Evolutionary conservation across 495 filamentous ascomycete species (phyloP).

Genomic region (Daldinia vernicosa): DNA sequence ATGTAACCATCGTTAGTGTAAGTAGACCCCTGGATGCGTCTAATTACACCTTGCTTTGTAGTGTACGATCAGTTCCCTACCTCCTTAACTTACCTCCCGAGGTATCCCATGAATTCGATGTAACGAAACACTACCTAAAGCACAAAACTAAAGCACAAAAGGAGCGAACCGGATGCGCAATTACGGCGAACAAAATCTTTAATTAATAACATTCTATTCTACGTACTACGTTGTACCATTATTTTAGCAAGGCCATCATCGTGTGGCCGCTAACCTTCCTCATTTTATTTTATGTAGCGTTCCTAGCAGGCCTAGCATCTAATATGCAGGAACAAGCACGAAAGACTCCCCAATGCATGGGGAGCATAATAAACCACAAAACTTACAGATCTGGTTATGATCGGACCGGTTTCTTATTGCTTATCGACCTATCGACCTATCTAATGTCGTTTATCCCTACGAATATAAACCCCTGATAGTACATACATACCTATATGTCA

Average conservation of each 20-base stretch:
- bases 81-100: background rate
- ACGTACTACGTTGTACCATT: constrained; percentile 27
- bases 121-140: constrained; percentile 30
- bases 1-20: constrained; percentile 4
- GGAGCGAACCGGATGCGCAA: constrained; percentile 16
- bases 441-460: background rate
- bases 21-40: constrained; percentile 2
- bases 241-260: background rate
- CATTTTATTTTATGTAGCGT: constrained; percentile 20
- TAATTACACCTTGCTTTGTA: constrained; percentile 1
- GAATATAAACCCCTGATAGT: background rate
- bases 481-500: background rate
- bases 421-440: constrained; percentile 11
- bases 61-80: background rate
- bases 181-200: background rate
- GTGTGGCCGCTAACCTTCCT: constrained; percentile 28
- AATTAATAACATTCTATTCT: constrained; percentile 12
- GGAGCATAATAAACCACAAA: background rate
- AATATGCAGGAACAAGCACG: constrained; percentile 29
- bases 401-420: constrained; percentile 19
- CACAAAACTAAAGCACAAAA: background rate
- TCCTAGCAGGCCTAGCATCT: background rate
- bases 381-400: constrained; percentile 23
- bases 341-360: constrained; percentile 5
- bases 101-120: constrained; percentile 5